Conservation (phyloP, 1,284 basidiomycete genomes). For the Pseudozyma flocculosa region DNA sequence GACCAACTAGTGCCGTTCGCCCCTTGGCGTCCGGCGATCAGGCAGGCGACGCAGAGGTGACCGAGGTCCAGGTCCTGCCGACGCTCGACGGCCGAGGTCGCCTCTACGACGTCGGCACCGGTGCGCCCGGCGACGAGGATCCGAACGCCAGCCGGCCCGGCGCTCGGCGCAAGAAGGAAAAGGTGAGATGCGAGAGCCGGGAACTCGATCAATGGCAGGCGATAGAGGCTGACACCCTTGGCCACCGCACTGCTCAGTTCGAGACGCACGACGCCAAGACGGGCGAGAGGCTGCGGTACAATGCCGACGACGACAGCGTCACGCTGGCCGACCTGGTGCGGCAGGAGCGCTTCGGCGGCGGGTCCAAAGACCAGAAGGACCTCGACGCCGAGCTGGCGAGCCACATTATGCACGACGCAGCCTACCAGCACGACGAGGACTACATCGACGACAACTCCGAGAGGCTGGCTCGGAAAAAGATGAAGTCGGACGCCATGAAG, state of each 20-base stretch:
- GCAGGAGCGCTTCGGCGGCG: conserved; percentile 85
- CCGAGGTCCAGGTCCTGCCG: conserved; percentile 75
- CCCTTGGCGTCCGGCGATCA: neutral
- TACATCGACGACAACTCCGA: conserved; percentile 97
- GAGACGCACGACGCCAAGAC: conserved; percentile 83
- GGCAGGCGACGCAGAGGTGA: conserved; percentile 51
- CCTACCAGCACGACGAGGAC: conserved; percentile 72
- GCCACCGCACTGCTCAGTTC: conserved; percentile 61
- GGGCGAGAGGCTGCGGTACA: conserved; percentile 38
- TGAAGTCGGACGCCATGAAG: conserved; percentile 93
- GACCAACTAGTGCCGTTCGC: neutral
- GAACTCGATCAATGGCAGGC: neutral
- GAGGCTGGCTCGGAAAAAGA: conserved; percentile 83
- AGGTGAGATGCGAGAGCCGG: conserved; percentile 61
- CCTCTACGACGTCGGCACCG: conserved; percentile 85
- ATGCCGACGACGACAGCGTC: conserved; percentile 74
- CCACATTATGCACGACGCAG: conserved; percentile 81
- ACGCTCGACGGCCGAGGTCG: conserved; percentile 82
- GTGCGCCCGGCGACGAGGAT: conserved; percentile 59
- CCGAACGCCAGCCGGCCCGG: conserved; percentile 48
- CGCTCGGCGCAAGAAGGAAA: conserved; percentile 75
- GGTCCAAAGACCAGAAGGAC: conserved; percentile 84
- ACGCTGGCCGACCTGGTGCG: conserved; percentile 88
- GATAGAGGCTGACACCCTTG: neutral
- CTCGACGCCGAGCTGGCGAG: conserved; percentile 84